phyloP scores from a whole-genome alignment of 306 rosid species.

The Trifolium dubium region DNA sequence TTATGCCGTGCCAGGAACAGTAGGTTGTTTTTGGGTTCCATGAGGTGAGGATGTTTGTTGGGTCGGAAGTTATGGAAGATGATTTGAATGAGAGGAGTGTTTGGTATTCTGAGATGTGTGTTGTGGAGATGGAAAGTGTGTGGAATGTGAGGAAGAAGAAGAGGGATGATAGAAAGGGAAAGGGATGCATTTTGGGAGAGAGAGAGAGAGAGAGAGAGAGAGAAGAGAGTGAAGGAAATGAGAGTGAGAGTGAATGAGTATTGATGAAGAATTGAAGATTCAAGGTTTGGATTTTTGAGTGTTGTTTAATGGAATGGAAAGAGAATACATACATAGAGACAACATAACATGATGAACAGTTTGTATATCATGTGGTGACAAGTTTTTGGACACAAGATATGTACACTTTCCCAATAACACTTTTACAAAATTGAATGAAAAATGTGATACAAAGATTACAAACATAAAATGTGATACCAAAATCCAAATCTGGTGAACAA shows the following conservation, averaged over 20 bases:
- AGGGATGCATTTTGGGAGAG: slow-evolving; percentile 55
- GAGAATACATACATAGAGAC: not conserved
- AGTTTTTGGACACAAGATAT: too few species aligned
- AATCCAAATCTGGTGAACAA: too few species aligned
- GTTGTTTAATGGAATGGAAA: not conserved
- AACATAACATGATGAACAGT: not conserved
- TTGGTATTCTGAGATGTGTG: slow-evolving; percentile 52
- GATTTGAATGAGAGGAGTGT: slow-evolving; percentile 66
- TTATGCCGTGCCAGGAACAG: slow-evolving; percentile 72
- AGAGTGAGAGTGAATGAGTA: not conserved
- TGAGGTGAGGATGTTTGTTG: slow-evolving; percentile 56
- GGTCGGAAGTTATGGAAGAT: slow-evolving; percentile 58
- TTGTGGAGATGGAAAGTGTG: slow-evolving; percentile 20
- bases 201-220: not conserved
- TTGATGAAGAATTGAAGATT: not conserved
- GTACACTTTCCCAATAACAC: too few species aligned
- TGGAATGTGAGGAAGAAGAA: not conserved
- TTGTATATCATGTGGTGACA: too few species aligned
- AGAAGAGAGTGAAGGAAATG: not conserved
- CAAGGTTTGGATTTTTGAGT: not conserved
- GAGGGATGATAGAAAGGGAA: slow-evolving; percentile 41
- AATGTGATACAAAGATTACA: too few species aligned
- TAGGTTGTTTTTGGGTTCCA: slow-evolving; percentile 62
- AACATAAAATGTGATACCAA: too few species aligned
- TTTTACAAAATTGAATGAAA: too few species aligned